phyloP scores from a whole-genome alignment of 306 rosid genomes.

The Cicer pinnatifidum region DNA sequence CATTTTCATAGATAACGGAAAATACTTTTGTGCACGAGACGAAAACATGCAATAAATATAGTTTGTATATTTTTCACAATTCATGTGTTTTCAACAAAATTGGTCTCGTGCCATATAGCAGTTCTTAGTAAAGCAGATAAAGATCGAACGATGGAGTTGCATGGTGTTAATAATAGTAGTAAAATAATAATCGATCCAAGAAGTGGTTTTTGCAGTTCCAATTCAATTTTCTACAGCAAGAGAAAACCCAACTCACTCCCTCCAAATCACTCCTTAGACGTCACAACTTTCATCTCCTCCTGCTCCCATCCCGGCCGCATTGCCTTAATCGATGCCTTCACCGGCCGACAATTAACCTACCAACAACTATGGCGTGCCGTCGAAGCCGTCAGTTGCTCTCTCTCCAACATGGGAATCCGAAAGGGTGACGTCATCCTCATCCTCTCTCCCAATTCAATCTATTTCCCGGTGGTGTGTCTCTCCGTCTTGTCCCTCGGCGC shows the following conservation, averaged over 20 bases:
- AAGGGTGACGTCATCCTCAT: slow-evolving; percentile 83
- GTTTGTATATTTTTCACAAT: too few relatives aligned
- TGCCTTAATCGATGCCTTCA: slow-evolving; percentile 85
- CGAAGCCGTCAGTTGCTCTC: slow-evolving; percentile 57
- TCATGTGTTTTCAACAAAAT: too few relatives aligned
- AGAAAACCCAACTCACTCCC: slow-evolving; percentile 65
- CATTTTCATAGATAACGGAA: too few relatives aligned
- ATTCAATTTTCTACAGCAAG: slow-evolving; percentile 73
- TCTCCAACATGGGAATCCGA: slow-evolving; percentile 65
- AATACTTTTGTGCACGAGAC: too few relatives aligned
- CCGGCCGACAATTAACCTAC: slow-evolving; percentile 68
- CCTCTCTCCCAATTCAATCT: slow-evolving; percentile 81
- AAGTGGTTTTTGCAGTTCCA: slow-evolving; percentile 73
- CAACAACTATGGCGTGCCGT: slow-evolving; percentile 71
- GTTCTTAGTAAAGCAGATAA: background rate
- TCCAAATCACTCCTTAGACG: slow-evolving; percentile 59
- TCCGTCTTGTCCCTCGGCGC: slow-evolving; percentile 90
- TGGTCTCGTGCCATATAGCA: too few relatives aligned
- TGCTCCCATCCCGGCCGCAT: slow-evolving; percentile 66
- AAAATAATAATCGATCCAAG: slow-evolving; percentile 44
- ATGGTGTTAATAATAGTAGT: background rate
- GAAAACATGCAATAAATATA: too few relatives aligned
- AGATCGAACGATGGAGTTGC: background rate
- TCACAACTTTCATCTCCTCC: slow-evolving; percentile 81
- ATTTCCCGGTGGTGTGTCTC: slow-evolving; percentile 78